Base-by-base conservation (phyloP, 345 rosid species). In the Durio zibethinus region DNA sequence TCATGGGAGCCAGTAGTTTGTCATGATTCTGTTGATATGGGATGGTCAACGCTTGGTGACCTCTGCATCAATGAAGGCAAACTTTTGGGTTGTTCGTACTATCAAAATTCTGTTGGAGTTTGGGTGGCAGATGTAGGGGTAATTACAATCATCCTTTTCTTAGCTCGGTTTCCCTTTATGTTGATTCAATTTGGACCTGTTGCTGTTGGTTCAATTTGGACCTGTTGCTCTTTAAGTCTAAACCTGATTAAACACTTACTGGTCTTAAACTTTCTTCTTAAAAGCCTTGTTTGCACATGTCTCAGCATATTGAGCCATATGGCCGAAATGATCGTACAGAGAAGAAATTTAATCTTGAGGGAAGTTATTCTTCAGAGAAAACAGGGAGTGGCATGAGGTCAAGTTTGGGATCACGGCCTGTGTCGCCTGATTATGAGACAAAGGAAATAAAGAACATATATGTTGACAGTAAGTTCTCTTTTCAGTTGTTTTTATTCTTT, bases 1-100 rank as follows among this genome's bases (percentile, higher is more conserved):
- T 94, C 99, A 59, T 97, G 98, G 99, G 99, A 97, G 85, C 99
- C 99, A 75, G 89, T 94, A 77, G 78, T 92, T 81, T 86, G 94
- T 77, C 94, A 89, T 85, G 99, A 94, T 84, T 60, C 92, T 72
- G 86, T 91, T 83, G 94, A 91, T 81, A 91, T 94, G 83, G 94
- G 98, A 72, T 97, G 99, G 97, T 92, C 96, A 69, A 85, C 91
- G 7, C 97, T 97, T 74, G 90, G 94, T 80, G 97, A 97, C 83
- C 84, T 92, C 73, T 94, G 93, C 86, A 90, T 92, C 83, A 89
- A 89, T 33, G 94, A 91, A 64, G 97, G 90, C 76, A 94, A 94
- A 80, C 89, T 97, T 84, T 72, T 97, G 84, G 97, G 97, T 61
- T 94, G 97, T 80, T 97, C 99, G 7, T 87, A 84, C 79, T 91